These are phyloP conservation scores for Protomyces gravidus DNA, from an alignment of 1,139 yeast species.

Conservation along the genomic window DNA sequence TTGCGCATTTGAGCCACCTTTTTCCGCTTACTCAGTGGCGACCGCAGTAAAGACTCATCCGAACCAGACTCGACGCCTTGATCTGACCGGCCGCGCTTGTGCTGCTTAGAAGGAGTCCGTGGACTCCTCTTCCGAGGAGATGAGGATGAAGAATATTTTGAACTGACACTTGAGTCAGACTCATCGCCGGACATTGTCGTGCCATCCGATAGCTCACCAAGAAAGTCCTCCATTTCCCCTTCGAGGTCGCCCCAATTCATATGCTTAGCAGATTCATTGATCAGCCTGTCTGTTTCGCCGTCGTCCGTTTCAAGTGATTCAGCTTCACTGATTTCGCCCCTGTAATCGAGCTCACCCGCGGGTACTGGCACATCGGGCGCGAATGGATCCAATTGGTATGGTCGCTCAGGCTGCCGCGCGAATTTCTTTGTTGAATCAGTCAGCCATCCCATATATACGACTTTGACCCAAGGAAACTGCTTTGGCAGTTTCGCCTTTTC, in stretches of 20 bases:
- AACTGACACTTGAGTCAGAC: constrained; percentile 16
- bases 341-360: constrained; percentile 12
- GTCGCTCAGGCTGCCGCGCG: constrained; percentile 63
- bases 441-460: constrained; percentile 91
- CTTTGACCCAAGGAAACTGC: constrained; percentile 48
- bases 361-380: constrained; percentile 20
- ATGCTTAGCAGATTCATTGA: constrained; percentile 25
- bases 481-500: constrained; percentile 65
- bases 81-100: constrained; percentile 40
- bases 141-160: constrained; percentile 4
- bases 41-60: constrained; percentile 35
- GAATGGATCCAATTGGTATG: constrained; percentile 41
- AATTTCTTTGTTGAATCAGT: constrained; percentile 79
- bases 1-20: constrained; percentile 20
- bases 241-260: constrained; percentile 47
- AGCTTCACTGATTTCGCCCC: constrained; percentile 3
- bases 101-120: background rate
- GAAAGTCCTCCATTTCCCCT: constrained; percentile 58
- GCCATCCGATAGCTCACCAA: constrained; percentile 53
- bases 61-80: constrained; percentile 33
- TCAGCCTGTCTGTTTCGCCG: constrained; percentile 34
- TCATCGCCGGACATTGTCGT: constrained; percentile 37
- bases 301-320: constrained; percentile 28
- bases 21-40: constrained; percentile 16
- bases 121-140: constrained; percentile 36